Evolutionary conservation across 805 yeast species (phyloP).

Genomic region (Candida fluviatilis): DNA sequence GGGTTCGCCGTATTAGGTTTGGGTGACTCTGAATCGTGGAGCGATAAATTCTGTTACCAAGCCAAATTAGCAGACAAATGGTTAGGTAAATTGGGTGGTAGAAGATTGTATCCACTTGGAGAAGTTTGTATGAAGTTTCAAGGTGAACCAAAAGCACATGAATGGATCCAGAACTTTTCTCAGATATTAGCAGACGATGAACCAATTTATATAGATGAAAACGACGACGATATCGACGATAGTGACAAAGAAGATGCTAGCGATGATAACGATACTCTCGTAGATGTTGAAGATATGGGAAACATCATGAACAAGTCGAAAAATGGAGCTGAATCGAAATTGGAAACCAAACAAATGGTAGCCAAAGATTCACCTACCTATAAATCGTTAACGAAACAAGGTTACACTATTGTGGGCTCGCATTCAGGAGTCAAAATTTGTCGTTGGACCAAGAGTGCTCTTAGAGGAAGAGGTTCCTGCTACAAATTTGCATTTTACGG

Average conservation of each 20-base stretch:
- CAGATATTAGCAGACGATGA: conserved; percentile 66
- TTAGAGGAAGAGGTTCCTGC: conserved; percentile 92
- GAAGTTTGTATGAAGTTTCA: conserved; percentile 74
- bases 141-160: conserved; percentile 54
- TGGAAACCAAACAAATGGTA: conserved; percentile 70
- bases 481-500: conserved; percentile 92
- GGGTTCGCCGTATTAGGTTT: conserved; percentile 86
- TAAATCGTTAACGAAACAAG: conserved; percentile 86
- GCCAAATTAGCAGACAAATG: conserved; percentile 70
- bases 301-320: conserved; percentile 41
- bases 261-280: conserved; percentile 43
- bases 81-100: conserved; percentile 79
- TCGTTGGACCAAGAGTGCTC: conserved; percentile 93
- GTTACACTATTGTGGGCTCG: conserved; percentile 87
- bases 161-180: conserved; percentile 63
- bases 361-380: conserved; percentile 85
- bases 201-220: conserved; percentile 56
- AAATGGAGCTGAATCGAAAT: neutral
- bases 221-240: conserved; percentile 57
- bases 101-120: conserved; percentile 80
- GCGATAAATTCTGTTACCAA: conserved; percentile 78
- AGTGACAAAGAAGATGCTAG: conserved; percentile 37
- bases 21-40: conserved; percentile 85
- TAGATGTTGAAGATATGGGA: conserved; percentile 90
- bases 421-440: conserved; percentile 95